Evolutionary conservation across 441 rosid species (phyloP), one percentile per base, ranked within the genome.

Genomic region (Mallotus japonicus): DNA sequence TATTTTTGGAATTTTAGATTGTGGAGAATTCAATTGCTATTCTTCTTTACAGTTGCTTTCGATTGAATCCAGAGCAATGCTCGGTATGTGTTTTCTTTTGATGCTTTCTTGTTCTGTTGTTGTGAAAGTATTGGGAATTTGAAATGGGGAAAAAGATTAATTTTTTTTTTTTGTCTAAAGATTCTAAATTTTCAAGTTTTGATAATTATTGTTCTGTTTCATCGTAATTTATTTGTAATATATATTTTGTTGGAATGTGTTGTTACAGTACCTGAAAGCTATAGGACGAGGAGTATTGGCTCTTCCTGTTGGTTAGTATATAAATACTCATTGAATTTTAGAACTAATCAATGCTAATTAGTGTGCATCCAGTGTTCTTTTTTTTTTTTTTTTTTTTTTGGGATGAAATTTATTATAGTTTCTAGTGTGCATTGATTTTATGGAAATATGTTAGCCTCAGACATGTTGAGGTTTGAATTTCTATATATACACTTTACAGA

Each of bases 191-290:
- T 42, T 42, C 46, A 42, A 42, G 9, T 42, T 42, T 42, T 42
- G 32, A 28, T 28, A 28, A 56, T 55, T 57, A 1, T 10, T 58
- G 59, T 65, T 34, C 32, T 24, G 16, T 66, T 37, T 15, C 37
- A 13, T 57, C 49, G 5, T 24, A 24, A 55, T 72, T 57, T 60
- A 65, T 24, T 24, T 20, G 13, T 28, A 28, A 28, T n/a, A 74
- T 72, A 42, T 28, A 28, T 42, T 58, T 54, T 24, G 37, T 9
- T 65, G 61, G 16, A 72, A 51, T 55, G 69, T 69, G 28, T 63
- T 73, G 16, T 71, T 73, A 20, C 95, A 93, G 98, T 93, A 82
- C 78, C 64, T 74, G 77, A 87, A 71, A 84, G 94, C 93, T 76
- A 79, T 84, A 19, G 82, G 82, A 15, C 78, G 91, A 70, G 89